phyloP scores from a whole-genome alignment of 169 alveolate species.

The Neospora caninum region DNA sequence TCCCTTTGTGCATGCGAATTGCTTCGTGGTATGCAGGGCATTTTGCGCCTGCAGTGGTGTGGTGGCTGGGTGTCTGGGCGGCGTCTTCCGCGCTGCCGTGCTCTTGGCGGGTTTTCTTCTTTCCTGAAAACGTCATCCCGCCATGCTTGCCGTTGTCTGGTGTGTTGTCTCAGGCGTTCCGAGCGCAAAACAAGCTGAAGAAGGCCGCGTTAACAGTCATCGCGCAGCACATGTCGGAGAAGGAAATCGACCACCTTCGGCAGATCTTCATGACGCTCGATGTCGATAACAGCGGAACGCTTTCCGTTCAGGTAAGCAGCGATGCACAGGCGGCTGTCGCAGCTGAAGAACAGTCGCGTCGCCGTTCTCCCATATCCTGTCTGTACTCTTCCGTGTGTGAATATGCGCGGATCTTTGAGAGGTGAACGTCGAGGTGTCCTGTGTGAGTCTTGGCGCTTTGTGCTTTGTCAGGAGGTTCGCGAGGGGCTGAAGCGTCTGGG shows the following conservation, averaged over 20 bases:
- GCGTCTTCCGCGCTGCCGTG: background rate
- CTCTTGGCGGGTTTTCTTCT: too few species aligned
- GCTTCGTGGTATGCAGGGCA: too few species aligned
- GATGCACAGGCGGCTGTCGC: too few species aligned
- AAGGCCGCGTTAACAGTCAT: conserved; percentile 82
- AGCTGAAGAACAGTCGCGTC: too few species aligned
- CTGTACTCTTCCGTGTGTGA: too few species aligned
- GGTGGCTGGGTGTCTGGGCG: background rate
- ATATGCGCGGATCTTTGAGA: too few species aligned
- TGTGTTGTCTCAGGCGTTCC: conserved; percentile 69
- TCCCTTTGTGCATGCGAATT: too few species aligned
- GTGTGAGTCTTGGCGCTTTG: background rate
- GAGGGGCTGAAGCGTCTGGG: conserved; percentile 75
- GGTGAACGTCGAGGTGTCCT: too few species aligned
- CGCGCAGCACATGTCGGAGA: conserved; percentile 82
- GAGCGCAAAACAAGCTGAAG: conserved; percentile 79
- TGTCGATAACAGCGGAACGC: conserved; percentile 77
- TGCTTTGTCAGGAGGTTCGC: conserved; percentile 58
- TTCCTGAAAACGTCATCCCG: background rate
- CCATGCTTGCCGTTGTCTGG: background rate
- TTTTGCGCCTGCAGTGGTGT: too few species aligned
- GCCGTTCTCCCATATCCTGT: too few species aligned
- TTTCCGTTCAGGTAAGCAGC: conserved; percentile 69
- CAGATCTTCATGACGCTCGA: conserved; percentile 75
- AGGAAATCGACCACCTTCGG: conserved; percentile 73